Conservation (phyloP, 768 basidiomycete species). For the Gautieria morchelliformis region DNA sequence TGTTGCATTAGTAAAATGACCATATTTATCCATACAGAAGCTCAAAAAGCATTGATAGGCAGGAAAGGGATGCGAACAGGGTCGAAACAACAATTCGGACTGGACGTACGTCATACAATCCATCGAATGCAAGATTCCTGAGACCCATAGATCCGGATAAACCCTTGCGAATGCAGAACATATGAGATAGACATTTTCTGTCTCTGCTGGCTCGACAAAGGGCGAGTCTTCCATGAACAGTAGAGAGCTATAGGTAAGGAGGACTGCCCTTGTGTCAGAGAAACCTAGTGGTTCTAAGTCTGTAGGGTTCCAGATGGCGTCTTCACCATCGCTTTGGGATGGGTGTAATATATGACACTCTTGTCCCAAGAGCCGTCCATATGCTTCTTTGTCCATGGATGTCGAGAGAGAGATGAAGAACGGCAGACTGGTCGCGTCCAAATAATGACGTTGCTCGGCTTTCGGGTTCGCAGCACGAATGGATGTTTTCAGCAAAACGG, state of each 20-base stretch:
- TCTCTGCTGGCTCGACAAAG: neutral
- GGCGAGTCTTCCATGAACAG: neutral
- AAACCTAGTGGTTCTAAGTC: neutral
- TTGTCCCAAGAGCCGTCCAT: slow-evolving; percentile 1
- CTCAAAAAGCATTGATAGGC: neutral
- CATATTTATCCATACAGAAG: neutral
- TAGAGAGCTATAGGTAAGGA: neutral
- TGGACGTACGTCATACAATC: slow-evolving; percentile 2
- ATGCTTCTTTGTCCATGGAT: neutral
- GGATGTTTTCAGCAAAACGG: neutral
- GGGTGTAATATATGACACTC: neutral
- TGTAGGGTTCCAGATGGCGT: neutral
- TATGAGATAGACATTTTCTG: slow-evolving; percentile 1
- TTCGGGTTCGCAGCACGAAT: neutral
- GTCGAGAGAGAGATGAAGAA: slow-evolving; percentile 1
- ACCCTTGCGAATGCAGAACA: neutral
- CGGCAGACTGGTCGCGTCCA: neutral
- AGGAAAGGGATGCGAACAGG: too few relatives aligned
- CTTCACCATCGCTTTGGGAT: neutral
- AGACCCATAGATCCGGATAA: neutral
- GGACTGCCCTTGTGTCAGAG: neutral
- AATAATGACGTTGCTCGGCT: neutral
- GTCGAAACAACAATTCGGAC: neutral
- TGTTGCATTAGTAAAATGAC: neutral
- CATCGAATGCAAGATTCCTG: neutral